Base-by-base conservation (phyloP, 2,329 filamentous ascomycete species). In the Aspergillus sp. region DNA sequence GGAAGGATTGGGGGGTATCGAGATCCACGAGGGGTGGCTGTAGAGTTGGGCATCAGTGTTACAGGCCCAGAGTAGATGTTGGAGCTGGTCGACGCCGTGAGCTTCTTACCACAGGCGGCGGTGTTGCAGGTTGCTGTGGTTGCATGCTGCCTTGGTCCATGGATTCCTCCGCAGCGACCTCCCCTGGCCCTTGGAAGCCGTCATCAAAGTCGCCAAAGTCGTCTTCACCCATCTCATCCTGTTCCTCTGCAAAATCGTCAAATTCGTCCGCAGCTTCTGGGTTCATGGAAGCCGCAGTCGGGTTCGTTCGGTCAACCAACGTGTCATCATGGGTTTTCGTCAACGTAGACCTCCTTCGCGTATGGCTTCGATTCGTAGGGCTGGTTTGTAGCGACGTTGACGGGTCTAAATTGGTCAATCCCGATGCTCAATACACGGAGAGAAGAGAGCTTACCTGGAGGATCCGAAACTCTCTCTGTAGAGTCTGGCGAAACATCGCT, bases 161-260 rank as follows among this genome's bases (percentile, higher is more conserved):
- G 28, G 43, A 27, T 26, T 43, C 42, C 33, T 39, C 38, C 32
- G 52, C 53, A 41, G 40, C 41, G 37, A 49, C 40, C 29, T 54
- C 52, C 32, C 47, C 44, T 25, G 58, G 60, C 36, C 62, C 60
- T 52, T 84, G 72, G 52, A 85, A 85, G 24, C 69, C 78, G 42
- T 69, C 63, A 52, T 78, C 77, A 60, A 84, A 84, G 49, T 83
- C 79, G 41, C 72, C 71, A 58, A 76, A 74, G 49, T 73, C 69
- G 46, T 69, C 67, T 45, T 68, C 67, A 35, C 59, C 65, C 39
- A 62, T 66, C 38, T 61, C 57, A 36, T 68, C 66, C 37, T 66
- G 66, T 29, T 68, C 69, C 46, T 71, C 65, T 39, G 65, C 60
- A 42, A 68, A 72, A 33, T 70, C 68, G 45, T 69, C 67, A 52